A percentile compares a stretch with the other conserved stretches of the same genome.
Evolutionary conservation across 768 basidiomycete species (phyloP).

Genomic region (Pisolithus marmoratus): DNA sequence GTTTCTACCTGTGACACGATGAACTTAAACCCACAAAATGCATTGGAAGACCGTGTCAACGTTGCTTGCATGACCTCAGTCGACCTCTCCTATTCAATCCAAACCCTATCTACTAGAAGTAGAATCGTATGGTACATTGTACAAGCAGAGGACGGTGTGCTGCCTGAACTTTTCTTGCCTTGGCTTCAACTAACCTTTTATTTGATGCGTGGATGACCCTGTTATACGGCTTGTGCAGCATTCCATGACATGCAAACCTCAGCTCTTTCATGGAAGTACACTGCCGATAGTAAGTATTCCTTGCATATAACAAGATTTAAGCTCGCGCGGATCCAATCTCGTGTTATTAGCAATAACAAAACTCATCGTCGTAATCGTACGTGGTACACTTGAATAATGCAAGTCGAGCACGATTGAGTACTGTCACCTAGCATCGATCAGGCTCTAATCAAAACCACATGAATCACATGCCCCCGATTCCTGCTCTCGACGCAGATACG

Average conservation of each 20-base stretch:
- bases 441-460: conserved; percentile 15
- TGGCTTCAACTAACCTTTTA: no score
- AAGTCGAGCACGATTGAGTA: neutral
- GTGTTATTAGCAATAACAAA: neutral
- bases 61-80: neutral
- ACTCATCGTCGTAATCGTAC: neutral
- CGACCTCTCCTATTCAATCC: neutral
- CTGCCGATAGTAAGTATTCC: no score
- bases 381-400: neutral
- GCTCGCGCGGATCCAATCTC: no score
- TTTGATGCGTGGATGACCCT: no score
- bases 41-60: neutral
- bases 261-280: no score
- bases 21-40: neutral
- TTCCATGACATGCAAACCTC: no score
- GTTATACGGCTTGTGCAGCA: no score
- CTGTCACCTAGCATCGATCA: neutral
- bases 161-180: no score
- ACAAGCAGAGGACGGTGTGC: no score
- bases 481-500: conserved; percentile 51
- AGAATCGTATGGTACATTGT: no score
- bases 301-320: no score
- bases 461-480: conserved; percentile 41
- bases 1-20: neutral
- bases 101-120: no score